A percentile compares a stretch with the other conserved stretches of the same genome.
Evolutionary conservation across 2,329 filamentous ascomycete species (phyloP).

Genomic region (Dothideomycetidae sp.): DNA sequence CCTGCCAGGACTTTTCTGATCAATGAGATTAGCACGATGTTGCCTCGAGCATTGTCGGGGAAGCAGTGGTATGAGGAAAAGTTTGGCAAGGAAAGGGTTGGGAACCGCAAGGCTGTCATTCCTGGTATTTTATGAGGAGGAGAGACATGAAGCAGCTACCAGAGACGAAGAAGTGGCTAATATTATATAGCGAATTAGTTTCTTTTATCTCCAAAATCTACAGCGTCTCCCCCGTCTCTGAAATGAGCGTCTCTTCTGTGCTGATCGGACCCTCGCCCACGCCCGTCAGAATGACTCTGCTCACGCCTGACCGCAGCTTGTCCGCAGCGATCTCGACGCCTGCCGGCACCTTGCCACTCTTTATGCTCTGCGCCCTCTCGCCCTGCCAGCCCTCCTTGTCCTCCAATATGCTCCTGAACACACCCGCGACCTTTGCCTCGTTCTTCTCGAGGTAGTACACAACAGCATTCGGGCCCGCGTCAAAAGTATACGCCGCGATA

Average conservation of each 20-base stretch:
- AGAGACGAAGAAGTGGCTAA: too few relatives aligned
- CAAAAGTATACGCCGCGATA: conserved; percentile 90
- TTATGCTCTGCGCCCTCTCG: conserved; percentile 37
- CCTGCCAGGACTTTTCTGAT: conserved; percentile 71
- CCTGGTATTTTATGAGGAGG: conserved; percentile 37
- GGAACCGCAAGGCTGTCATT: conserved; percentile 58
- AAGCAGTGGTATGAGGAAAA: conserved; percentile 73
- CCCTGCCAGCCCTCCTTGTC: conserved; percentile 57
- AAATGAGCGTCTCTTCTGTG: conserved; percentile 63
- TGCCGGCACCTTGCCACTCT: conserved; percentile 42
- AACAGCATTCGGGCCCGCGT: conserved; percentile 92
- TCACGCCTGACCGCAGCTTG: conserved; percentile 60
- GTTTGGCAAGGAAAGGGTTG: conserved; percentile 75
- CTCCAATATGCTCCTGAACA: conserved; percentile 55
- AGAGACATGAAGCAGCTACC: neutral
- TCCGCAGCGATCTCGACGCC: conserved; percentile 44
- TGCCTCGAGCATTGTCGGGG: conserved; percentile 70
- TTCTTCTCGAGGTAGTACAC: conserved; percentile 86
- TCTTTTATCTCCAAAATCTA: too few relatives aligned
- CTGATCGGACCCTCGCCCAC: conserved; percentile 81
- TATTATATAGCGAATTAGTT: too few relatives aligned
- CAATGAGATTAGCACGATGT: conserved; percentile 82
- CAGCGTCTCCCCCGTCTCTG: conserved; percentile 42
- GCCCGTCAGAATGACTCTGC: conserved; percentile 75
- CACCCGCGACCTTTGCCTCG: conserved; percentile 56